These are phyloP conservation scores for Selaginella moellendorffii DNA, from an alignment of 75 land plant species.

Conservation along the genomic window DNA sequence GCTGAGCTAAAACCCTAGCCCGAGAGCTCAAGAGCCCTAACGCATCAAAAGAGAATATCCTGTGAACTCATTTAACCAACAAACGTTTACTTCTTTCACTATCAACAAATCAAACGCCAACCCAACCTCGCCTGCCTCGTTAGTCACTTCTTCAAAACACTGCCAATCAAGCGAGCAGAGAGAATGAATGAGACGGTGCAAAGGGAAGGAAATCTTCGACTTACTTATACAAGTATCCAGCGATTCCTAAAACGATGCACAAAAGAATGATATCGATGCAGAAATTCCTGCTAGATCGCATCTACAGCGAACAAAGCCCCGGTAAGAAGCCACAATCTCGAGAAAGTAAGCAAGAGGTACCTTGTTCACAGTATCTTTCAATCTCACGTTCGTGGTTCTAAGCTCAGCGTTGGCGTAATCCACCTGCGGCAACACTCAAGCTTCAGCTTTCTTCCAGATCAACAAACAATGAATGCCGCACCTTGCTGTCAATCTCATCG, in stretches of 20 bases:
- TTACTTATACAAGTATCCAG: conserved; percentile 68
- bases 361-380: conserved; percentile 77
- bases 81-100: too few relatives aligned
- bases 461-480: conserved; percentile 10
- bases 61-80: too few relatives aligned
- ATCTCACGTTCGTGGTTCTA: conserved; percentile 78
- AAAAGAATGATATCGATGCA: conserved; percentile 71
- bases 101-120: too few relatives aligned
- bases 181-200: background rate
- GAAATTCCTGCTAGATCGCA: conserved; percentile 73
- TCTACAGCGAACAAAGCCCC: conserved; percentile 28
- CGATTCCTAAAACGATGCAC: conserved; percentile 68
- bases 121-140: background rate
- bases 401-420: conserved; percentile 72
- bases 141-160: background rate
- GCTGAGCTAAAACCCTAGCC: background rate
- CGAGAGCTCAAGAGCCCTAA: too few relatives aligned
- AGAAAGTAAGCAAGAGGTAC: conserved; percentile 18
- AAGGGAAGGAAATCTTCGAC: background rate
- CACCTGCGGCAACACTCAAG: too few relatives aligned
- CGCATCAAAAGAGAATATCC: too few relatives aligned
- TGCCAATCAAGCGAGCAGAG: background rate
- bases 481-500: conserved; percentile 89
- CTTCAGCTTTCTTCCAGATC: too few relatives aligned
- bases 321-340: too few relatives aligned